Base-by-base conservation (phyloP, 176 grass and related monocot species). In the Rhynchospora breviuscula region DNA sequence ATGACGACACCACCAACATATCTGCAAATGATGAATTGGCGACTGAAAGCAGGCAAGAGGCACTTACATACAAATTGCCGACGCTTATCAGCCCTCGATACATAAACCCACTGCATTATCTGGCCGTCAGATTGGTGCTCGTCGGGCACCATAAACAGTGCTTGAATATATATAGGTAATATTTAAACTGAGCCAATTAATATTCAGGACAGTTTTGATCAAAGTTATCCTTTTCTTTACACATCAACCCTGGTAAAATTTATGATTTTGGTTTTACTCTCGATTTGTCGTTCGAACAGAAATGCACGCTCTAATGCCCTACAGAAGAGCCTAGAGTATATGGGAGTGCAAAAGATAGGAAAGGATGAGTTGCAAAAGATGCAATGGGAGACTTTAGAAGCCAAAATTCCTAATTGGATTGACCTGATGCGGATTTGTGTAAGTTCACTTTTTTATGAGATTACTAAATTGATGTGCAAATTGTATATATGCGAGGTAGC, bases 111-210 rank as follows among this genome's bases (percentile, higher is more conserved):
- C 89, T 97, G 67, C 85, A 86, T 19, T 85, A 91, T 72, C 82
- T 91, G 29, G 71, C 83, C 61, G 23, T 81, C 73, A 88, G 86
- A 89, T 80, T 92, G 44, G 78, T 91, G 75, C 84, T 85, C 72
- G 71, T 87, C 67, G 89, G 90, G 70, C 53, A 76, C 48, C 87
- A 91, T 66, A 82, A 79, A 48, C 84, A 88, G 49, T 93, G 90
- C 47, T 29, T 86, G 21, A 76, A 84, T 62, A 97, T 89, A 71
- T 97, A 91, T 67, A 91, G 89, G 89, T 97, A 40, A 18, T 59
- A 67, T 73, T 51, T 83, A 59, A 70, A 54, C 49, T 0, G 8
- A 77, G 17, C 4, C 31, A 59, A n/a, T 43, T 10, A 90, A 52
- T 79, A 29, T 52, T 3, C 62, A 35, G 47, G 26, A 29, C 11